phyloP scores from a whole-genome alignment of 176 grass and related monocot species.

The Musa schizocarpa region DNA sequence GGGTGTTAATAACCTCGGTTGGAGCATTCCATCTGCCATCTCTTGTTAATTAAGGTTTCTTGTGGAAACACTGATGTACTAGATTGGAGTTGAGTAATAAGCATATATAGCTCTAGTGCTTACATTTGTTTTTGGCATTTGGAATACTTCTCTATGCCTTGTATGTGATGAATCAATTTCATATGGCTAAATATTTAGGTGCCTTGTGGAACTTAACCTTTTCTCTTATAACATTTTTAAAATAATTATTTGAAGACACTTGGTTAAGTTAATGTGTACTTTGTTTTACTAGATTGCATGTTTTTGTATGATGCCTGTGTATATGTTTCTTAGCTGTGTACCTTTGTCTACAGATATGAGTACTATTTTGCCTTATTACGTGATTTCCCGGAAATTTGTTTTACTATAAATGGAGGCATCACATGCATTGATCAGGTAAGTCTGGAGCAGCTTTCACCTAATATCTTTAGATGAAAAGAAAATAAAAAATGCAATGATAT shows the following conservation, averaged over 20 bases:
- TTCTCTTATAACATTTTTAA: background rate
- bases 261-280: background rate
- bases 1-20: too few species aligned
- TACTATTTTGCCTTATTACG: conserved; percentile 88
- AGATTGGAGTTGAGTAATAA: too few species aligned
- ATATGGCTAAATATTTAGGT: background rate
- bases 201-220: background rate
- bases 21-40: background rate
- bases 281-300: background rate
- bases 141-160: background rate
- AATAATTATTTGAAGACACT: background rate
- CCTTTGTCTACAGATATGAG: conserved; percentile 56
- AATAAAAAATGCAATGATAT: background rate
- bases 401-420: conserved; percentile 90
- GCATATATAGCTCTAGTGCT: too few species aligned
- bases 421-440: conserved; percentile 69
- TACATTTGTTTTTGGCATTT: background rate
- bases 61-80: too few species aligned
- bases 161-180: background rate
- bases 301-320: background rate
- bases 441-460: background rate
- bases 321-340: background rate
- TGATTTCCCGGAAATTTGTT: conserved; percentile 74
- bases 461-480: background rate
- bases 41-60: background rate